Conservation (phyloP, 352 stramenopile species). For the Pythium guiyangense region DNA sequence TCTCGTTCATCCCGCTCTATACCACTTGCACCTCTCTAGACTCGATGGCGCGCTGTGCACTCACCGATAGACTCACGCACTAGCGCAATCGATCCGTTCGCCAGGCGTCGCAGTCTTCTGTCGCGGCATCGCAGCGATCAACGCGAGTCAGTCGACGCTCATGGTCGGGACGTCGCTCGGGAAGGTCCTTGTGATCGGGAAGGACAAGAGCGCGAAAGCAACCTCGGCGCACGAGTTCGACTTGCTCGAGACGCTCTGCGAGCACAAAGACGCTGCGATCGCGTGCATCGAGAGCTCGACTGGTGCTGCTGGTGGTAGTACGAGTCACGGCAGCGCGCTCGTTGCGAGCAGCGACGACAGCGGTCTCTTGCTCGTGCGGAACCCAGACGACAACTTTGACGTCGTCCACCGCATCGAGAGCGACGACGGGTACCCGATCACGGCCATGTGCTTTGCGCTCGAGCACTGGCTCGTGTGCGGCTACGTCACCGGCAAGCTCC, state of each 20-base stretch:
- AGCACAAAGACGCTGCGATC: constrained; percentile 50
- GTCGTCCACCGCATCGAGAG: constrained; percentile 50
- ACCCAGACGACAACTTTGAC: constrained; percentile 47
- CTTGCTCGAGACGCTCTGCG: constrained; percentile 48
- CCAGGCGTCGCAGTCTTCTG: constrained; percentile 50
- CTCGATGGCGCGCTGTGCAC: too few relatives aligned
- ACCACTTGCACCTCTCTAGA: background rate
- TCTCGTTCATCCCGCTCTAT: background rate
- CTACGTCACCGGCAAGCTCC: constrained; percentile 55
- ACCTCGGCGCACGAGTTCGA: constrained; percentile 45
- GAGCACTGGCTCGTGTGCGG: constrained; percentile 52
- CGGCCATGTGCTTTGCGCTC: constrained; percentile 45
- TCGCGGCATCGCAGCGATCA: constrained; percentile 51
- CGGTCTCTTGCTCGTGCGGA: constrained; percentile 53
- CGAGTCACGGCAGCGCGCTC: constrained; percentile 15
- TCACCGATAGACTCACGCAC: background rate
- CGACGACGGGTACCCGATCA: constrained; percentile 38
- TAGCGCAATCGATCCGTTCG: background rate
- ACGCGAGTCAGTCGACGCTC: constrained; percentile 38
- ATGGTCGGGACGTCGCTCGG: constrained; percentile 55
- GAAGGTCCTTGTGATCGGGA: constrained; percentile 52
- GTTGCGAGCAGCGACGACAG: constrained; percentile 58
- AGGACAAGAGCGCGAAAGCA: constrained; percentile 45
- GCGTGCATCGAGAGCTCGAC: constrained; percentile 48
- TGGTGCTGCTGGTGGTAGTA: background rate